Evolutionary conservation across 805 yeast species (phyloP), one percentile per base, ranked within the genome.

Genomic region (Kodamaea neixiangensis): DNA sequence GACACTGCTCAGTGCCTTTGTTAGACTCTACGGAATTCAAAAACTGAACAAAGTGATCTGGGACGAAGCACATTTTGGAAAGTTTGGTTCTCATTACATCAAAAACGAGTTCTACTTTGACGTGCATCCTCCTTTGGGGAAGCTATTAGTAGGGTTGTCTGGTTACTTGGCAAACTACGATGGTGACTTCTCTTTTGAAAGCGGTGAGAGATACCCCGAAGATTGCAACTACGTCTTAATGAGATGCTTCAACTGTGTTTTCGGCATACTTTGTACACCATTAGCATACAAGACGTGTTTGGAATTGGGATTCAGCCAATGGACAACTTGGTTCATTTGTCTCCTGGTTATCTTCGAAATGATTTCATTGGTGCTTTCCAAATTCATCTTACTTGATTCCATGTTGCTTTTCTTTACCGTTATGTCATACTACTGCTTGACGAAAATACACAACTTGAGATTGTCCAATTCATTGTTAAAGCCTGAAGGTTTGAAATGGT

Each of bases 61-160:
- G 96, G 96, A 88, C 71, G 96, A 88, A 67, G 94, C 96, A 5
- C 96, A 88, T 73, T 88, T 88, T 65, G 96, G 94, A 40, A 87
- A 86, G 65, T 88, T 88, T 65, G 96, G 96, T 42, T 85, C 93
- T 3, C 83, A 87, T 61, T 88, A 88, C 66, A 71, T 87, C 56
- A 80, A 85, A 65, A 90, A 85, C 62, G 91, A 87, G 60, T 87
- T 87, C 63, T 88, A 88, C 61, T 89, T 84, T 59, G 96, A 88
- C 70, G 96, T 88, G 25, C 96, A 88, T 63, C 96, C 96, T 17
- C 96, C 96, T 1, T 75, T 88, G 58, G 96, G 94, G 7, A 88
- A 88, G 62, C 82, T 88, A 85, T 71, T 88, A 46, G 83, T 87
- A 53, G 96, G 90, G 1, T 71, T 88, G 4, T 83, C 90, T 14